These are phyloP conservation scores for Tothia fuscella DNA, from an alignment of 2,329 filamentous ascomycete species.

Conservation along the genomic window DNA sequence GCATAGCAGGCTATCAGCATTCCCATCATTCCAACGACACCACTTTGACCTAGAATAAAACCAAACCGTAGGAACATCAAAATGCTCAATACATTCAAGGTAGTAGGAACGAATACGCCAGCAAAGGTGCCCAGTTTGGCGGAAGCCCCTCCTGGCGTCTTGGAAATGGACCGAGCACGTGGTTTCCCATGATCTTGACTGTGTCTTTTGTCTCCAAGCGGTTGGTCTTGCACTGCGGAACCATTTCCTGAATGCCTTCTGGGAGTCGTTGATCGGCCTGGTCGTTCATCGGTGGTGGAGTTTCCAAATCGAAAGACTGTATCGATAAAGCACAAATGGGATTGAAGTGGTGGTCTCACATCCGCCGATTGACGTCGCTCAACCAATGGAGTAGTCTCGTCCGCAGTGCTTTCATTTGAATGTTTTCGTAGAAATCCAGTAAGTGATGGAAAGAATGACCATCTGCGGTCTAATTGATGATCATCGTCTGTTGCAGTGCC, in stretches of 20 bases:
- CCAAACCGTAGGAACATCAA: slow-evolving; percentile 88
- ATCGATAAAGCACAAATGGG: slow-evolving; percentile 14
- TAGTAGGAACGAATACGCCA: slow-evolving; percentile 70
- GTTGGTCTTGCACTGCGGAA: not conserved
- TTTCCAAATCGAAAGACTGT: too few species aligned
- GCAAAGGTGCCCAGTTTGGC: slow-evolving; percentile 58
- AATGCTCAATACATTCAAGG: slow-evolving; percentile 77
- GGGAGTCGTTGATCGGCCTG: not conserved
- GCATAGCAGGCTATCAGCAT: slow-evolving; percentile 65
- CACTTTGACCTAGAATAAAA: slow-evolving; percentile 69
- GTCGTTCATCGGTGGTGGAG: not conserved
- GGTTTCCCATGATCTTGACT: slow-evolving; percentile 1
- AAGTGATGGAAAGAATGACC: slow-evolving; percentile 17
- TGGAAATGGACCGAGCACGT: not conserved
- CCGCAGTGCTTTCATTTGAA: too few species aligned
- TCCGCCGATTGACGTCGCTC: too few species aligned
- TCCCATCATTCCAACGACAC: slow-evolving; percentile 67
- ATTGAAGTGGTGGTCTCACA: not conserved
- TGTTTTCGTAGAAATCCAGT: slow-evolving; percentile 17
- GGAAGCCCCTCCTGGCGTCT: not conserved
- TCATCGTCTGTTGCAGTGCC: slow-evolving; percentile 33
- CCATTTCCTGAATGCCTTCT: not conserved
- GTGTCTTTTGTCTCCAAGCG: not conserved
- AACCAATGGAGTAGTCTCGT: not conserved
- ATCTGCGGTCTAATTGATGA: slow-evolving; percentile 31